Percentiles rank a stretch among this genome's conserved stretches.
Conservation (phyloP, 768 basidiomycete species). For the Coprinopsis sp. region DNA sequence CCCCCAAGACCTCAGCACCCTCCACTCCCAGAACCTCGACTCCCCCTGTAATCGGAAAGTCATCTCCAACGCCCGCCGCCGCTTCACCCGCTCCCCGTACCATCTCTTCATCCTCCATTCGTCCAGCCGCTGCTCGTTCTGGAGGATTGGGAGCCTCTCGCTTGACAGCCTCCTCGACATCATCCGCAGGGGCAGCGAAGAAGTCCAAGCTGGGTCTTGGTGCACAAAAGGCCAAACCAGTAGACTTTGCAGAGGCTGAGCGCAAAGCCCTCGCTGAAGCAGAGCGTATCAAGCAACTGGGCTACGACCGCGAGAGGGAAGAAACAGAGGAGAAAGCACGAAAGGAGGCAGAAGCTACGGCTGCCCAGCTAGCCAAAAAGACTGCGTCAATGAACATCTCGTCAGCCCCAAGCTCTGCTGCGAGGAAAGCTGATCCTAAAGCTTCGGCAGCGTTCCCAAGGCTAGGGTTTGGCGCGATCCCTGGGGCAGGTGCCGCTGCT, state of each 20-base stretch:
- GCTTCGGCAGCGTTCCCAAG: slow-evolving; percentile 53
- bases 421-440: slow-evolving; percentile 19
- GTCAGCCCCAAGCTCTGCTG: slow-evolving; percentile 19
- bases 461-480: slow-evolving; percentile 83
- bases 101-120: slow-evolving; percentile 53
- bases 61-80: slow-evolving; percentile 37
- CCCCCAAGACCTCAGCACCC: slow-evolving; percentile 49
- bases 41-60: slow-evolving; percentile 53
- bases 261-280: slow-evolving; percentile 87
- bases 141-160: slow-evolving; percentile 35
- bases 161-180: slow-evolving; percentile 32
- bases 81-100: slow-evolving; percentile 43
- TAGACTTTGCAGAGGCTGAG: slow-evolving; percentile 95
- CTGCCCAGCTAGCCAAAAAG: slow-evolving; percentile 34
- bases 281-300: slow-evolving; percentile 85
- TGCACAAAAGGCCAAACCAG: slow-evolving; percentile 80
- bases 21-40: slow-evolving; percentile 46
- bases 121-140: slow-evolving; percentile 42
- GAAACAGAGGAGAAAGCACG: slow-evolving; percentile 75
- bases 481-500: slow-evolving; percentile 52
- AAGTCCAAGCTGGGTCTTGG: slow-evolving; percentile 79
- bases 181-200: slow-evolving; percentile 39
- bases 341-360: slow-evolving; percentile 54
- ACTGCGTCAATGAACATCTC: slow-evolving; percentile 31
- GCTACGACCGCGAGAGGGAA: slow-evolving; percentile 83